Conservation (phyloP, 1,139 yeast genomes). For the Barnettozyma hawaiiensis region DNA sequence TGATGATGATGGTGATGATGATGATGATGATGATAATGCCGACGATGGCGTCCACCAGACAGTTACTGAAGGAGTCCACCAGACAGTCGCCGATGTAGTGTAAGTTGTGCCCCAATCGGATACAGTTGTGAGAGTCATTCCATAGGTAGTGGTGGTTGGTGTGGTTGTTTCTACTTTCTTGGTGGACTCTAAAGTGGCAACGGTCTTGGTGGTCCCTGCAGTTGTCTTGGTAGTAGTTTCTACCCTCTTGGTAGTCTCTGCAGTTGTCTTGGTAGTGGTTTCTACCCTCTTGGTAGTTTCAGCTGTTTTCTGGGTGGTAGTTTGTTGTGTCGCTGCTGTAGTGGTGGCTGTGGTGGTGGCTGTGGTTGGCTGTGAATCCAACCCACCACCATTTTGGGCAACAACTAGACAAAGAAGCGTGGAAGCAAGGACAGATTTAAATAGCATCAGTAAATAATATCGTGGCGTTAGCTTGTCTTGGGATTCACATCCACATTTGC, state of each 20-base stretch:
- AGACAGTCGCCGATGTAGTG: slow-evolving; percentile 22
- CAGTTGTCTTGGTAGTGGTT: not conserved
- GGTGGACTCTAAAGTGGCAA: too few species aligned
- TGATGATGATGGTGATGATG: slow-evolving; percentile 2
- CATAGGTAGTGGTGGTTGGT: slow-evolving; percentile 1
- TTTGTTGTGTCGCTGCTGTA: not conserved
- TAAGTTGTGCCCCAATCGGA: slow-evolving; percentile 1
- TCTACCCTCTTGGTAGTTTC: not conserved
- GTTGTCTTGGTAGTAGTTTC: not conserved
- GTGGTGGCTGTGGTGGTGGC: not conserved
- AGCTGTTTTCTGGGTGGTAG: not conserved
- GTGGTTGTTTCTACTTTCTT: slow-evolving; percentile 2
- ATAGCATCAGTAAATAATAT: not conserved
- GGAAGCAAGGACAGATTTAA: not conserved
- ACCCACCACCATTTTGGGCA: slow-evolving; percentile 1
- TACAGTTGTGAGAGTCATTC: slow-evolving; percentile 1
- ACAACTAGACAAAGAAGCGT: not conserved
- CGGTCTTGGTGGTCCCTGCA: not conserved
- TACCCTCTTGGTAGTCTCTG: not conserved
- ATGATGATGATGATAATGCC: slow-evolving; percentile 9
- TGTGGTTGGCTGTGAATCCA: not conserved
- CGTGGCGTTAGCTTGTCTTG: not conserved
- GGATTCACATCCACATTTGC: too few species aligned
- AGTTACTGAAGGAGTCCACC: slow-evolving; percentile 29
- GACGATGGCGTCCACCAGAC: slow-evolving; percentile 17